A percentile compares a stretch with the other conserved stretches of the same genome.
These are phyloP conservation scores for Neurospora tetrasperma DNA, from an alignment of 495 filamentous ascomycete genomes.

Conservation along the genomic window DNA sequence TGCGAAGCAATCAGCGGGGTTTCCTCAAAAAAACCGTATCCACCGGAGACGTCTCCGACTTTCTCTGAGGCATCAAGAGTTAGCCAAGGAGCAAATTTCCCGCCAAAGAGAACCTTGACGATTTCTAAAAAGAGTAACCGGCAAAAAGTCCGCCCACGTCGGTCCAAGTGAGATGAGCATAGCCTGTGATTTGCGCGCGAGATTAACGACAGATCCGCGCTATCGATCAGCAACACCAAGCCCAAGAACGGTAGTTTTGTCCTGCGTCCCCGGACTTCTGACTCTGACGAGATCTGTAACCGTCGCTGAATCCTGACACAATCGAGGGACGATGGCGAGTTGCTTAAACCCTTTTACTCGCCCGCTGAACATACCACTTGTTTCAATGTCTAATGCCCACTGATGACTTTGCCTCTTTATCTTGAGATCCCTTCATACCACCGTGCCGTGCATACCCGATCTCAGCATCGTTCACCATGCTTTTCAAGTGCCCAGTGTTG, in stretches of 20 bases:
- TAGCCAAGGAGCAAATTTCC: background rate
- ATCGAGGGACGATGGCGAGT: background rate
- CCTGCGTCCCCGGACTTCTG: background rate
- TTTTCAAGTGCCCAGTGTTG: background rate
- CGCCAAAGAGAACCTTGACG: background rate
- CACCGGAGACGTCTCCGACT: background rate
- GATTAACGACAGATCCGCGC: background rate
- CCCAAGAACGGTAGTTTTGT: background rate
- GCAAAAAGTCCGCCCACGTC: background rate
- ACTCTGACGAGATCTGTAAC: background rate
- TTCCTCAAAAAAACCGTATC: background rate
- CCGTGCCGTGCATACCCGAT: background rate
- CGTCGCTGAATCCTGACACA: background rate
- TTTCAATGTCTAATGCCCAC: background rate
- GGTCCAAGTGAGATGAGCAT: background rate
- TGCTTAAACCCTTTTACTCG: background rate
- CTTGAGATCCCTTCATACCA: background rate
- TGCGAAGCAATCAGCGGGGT: background rate
- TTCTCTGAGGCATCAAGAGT: background rate
- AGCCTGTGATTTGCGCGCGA: background rate
- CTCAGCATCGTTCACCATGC: background rate
- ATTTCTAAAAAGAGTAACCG: slow-evolving; percentile 1
- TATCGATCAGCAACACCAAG: background rate
- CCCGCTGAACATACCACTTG: background rate
- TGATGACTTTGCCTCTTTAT: background rate